Evolutionary conservation across 495 filamentous ascomycete species (phyloP).

Genomic region (Penicillium simplicissimum): DNA sequence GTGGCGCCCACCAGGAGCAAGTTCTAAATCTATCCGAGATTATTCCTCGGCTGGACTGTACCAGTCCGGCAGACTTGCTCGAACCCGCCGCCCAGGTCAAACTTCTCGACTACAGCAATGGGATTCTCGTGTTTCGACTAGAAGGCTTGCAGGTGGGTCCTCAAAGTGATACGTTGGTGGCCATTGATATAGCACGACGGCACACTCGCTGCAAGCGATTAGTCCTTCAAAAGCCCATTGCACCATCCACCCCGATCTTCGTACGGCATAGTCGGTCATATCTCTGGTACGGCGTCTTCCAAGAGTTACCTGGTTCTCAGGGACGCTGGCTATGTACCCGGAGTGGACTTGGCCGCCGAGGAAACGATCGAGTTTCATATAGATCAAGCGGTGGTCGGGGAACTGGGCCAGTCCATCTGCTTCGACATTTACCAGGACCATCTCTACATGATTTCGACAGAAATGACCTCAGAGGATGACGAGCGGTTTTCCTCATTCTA

Average conservation of each 20-base stretch:
- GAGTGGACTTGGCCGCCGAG: slow-evolving; percentile 50
- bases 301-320: slow-evolving; percentile 12
- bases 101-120: slow-evolving; percentile 62
- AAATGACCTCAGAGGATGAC: slow-evolving; percentile 61
- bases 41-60: slow-evolving; percentile 38
- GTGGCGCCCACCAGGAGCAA: slow-evolving; percentile 50
- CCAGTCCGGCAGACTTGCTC: slow-evolving; percentile 12
- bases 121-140: slow-evolving; percentile 57
- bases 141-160: slow-evolving; percentile 35
- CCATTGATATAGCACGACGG: slow-evolving; percentile 49
- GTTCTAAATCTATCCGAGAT: slow-evolving; percentile 58
- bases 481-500: slow-evolving; percentile 72
- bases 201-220: slow-evolving; percentile 38
- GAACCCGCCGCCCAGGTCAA: slow-evolving; percentile 50
- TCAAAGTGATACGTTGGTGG: slow-evolving; percentile 53
- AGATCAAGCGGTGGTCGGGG: slow-evolving; percentile 29
- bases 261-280: slow-evolving; percentile 66
- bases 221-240: slow-evolving; percentile 22
- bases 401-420: slow-evolving; percentile 66
- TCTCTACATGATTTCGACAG: slow-evolving; percentile 73
- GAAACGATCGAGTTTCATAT: slow-evolving; percentile 11
- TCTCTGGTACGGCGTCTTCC: slow-evolving; percentile 64
- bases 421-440: slow-evolving; percentile 70
- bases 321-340: slow-evolving; percentile 58
- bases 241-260: slow-evolving; percentile 38